A percentile compares a stretch with the other conserved stretches of the same genome.
phyloP scores from a whole-genome alignment of 169 alveolate species.

The Plasmodium vinckei region DNA sequence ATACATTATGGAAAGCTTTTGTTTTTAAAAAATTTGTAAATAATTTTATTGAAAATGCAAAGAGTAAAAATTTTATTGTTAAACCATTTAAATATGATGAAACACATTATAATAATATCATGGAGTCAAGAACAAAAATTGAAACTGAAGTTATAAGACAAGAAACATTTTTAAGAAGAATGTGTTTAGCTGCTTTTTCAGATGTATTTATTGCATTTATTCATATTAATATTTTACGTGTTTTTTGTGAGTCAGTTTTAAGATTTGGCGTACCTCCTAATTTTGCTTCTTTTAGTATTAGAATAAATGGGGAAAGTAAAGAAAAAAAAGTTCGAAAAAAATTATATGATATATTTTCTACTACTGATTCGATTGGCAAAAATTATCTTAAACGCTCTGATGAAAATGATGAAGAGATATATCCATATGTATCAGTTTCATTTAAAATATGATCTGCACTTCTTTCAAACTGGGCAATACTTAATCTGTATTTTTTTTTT shows the following conservation, averaged over 20 bases:
- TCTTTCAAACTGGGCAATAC: not conserved
- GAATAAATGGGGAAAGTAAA: conserved; percentile 77
- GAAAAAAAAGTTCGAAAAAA: conserved; percentile 69
- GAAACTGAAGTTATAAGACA: conserved; percentile 89
- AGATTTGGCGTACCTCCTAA: conserved; percentile 92
- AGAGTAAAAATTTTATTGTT: conserved; percentile 82
- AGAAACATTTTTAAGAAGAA: conserved; percentile 89
- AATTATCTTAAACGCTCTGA: conserved; percentile 41
- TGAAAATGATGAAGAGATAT: conserved; percentile 66
- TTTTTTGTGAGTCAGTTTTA: conserved; percentile 92
- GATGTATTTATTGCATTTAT: conserved; percentile 90
- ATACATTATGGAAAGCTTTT: conserved; percentile 87
- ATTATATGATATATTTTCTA: conserved; percentile 37
- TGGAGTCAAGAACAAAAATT: conserved; percentile 84
- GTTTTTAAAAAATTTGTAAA: conserved; percentile 85
- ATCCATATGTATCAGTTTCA: conserved; percentile 69
- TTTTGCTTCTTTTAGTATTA: conserved; percentile 86
- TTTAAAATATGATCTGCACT: conserved; percentile 27
- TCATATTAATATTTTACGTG: conserved; percentile 92
- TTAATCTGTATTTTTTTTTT: too few relatives aligned
- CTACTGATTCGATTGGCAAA: conserved; percentile 53
- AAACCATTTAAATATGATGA: conserved; percentile 88
- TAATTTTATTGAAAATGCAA: conserved; percentile 84
- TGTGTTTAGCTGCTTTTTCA: conserved; percentile 91
- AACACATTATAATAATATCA: conserved; percentile 84